Evolutionary conservation across 2,329 filamentous ascomycete genomes (phyloP).

Genomic region (Dothideomycetes sp.): DNA sequence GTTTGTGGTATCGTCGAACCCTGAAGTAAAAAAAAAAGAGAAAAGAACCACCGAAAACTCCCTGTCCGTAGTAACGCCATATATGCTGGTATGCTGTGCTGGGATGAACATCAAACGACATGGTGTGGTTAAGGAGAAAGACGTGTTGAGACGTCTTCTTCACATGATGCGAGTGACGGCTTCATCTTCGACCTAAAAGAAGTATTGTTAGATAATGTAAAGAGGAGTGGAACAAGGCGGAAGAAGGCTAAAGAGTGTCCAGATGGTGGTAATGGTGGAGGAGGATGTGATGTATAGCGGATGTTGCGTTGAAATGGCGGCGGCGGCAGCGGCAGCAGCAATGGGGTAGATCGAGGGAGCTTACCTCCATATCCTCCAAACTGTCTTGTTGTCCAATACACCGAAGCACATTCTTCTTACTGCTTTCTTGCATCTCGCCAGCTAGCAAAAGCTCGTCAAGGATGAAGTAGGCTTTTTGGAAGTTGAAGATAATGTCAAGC

Average conservation of each 20-base stretch:
- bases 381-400: constrained; percentile 97
- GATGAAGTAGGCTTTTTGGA: constrained; percentile 99
- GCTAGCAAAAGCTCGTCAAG: constrained; percentile 91
- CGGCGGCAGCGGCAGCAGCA: not conserved
- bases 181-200: constrained; percentile 31
- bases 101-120: constrained; percentile 6
- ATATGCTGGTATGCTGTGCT: too few species aligned
- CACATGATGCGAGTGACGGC: constrained; percentile 50
- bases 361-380: constrained; percentile 97
- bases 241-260: too few species aligned
- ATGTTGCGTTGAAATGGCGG: not conserved
- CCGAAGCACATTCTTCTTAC: constrained; percentile 95
- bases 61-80: constrained; percentile 7
- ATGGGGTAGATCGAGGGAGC: constrained; percentile 25
- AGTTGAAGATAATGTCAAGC: constrained; percentile 99
- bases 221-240: constrained; percentile 18
- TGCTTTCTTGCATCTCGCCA: constrained; percentile 96
- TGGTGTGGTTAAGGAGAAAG: not conserved
- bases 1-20: constrained; percentile 12
- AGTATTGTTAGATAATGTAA: constrained; percentile 11
- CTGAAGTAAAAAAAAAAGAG: constrained; percentile 9
- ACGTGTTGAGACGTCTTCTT: constrained; percentile 4
- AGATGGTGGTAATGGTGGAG: too few species aligned
- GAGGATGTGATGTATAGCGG: not conserved
- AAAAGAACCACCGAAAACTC: constrained; percentile 10